Evolutionary conservation across 768 basidiomycete species (phyloP).

Genomic region (Pleurotus giganteus): DNA sequence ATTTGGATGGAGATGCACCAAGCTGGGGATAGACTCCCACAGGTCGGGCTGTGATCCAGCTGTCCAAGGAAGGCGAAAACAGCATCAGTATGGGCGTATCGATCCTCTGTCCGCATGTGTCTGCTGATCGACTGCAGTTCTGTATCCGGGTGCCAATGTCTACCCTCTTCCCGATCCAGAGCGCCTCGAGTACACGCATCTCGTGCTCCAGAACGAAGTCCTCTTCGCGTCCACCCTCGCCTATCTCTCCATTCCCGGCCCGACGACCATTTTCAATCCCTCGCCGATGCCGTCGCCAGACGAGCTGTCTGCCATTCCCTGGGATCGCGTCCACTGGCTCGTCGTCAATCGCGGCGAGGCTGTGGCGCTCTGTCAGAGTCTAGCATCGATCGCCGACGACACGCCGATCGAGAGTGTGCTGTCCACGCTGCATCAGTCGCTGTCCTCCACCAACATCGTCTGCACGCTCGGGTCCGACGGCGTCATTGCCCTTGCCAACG

Average conservation of each 20-base stretch:
- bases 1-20: neutral
- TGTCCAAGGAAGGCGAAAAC: slow-evolving; percentile 57
- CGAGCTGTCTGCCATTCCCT: slow-evolving; percentile 45
- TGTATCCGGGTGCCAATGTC: slow-evolving; percentile 56
- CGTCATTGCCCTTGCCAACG: slow-evolving; percentile 35
- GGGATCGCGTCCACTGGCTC: slow-evolving; percentile 51
- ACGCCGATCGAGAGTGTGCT: neutral
- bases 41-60: slow-evolving; percentile 61
- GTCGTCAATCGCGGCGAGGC: slow-evolving; percentile 57
- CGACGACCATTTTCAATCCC: slow-evolving; percentile 45
- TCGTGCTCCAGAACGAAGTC: slow-evolving; percentile 63
- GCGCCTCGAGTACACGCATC: slow-evolving; percentile 39
- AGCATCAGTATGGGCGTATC: slow-evolving; percentile 58
- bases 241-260: slow-evolving; percentile 25
- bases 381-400: slow-evolving; percentile 12
- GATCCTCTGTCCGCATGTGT: too few relatives aligned
- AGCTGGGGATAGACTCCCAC: slow-evolving; percentile 39
- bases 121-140: slow-evolving; percentile 37
- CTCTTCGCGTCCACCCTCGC: slow-evolving; percentile 38
- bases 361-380: slow-evolving; percentile 27
- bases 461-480: slow-evolving; percentile 57
- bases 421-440: neutral
- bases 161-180: slow-evolving; percentile 34
- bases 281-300: slow-evolving; percentile 48
- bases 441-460: slow-evolving; percentile 42